Percentiles rank a stretch among this genome's conserved stretches.
Conservation (phyloP, 352 stramenopile species). For the Aphanomyces euteiches region DNA sequence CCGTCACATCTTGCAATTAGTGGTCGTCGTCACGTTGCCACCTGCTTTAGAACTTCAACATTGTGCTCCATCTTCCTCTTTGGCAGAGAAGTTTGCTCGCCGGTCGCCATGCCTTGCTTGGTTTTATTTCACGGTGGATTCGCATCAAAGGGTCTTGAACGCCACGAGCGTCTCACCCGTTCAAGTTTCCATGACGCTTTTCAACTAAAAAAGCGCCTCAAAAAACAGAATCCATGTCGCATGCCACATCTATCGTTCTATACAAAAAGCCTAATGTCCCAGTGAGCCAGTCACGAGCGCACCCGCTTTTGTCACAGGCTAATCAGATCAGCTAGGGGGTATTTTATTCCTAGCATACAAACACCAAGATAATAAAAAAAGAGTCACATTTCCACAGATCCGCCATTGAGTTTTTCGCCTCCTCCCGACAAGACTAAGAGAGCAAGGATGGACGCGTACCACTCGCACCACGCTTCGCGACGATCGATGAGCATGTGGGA, state of each 20-base stretch:
- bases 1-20: background rate
- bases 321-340: background rate
- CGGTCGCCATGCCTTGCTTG: background rate
- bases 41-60: slow-evolving; percentile 10
- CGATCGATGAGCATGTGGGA: slow-evolving; percentile 30
- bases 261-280: background rate
- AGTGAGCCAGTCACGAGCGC: slow-evolving; percentile 19
- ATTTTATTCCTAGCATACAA: background rate
- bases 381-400: background rate
- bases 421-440: background rate
- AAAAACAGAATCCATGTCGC: slow-evolving; percentile 16
- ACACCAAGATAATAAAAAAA: slow-evolving; percentile 7
- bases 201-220: background rate
- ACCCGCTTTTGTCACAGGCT: slow-evolving; percentile 14
- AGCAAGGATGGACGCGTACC: slow-evolving; percentile 17
- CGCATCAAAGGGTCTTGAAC: background rate
- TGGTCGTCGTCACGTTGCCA: background rate
- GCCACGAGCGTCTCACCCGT: background rate
- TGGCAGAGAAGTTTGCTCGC: background rate
- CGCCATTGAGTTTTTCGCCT: slow-evolving; percentile 20
- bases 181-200: background rate
- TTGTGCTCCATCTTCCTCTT: background rate
- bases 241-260: slow-evolving; percentile 16
- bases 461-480: slow-evolving; percentile 20
- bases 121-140: background rate